Evolutionary conservation across 2,329 filamentous ascomycete species (phyloP).

Genomic region (Calonectria fujianensis): DNA sequence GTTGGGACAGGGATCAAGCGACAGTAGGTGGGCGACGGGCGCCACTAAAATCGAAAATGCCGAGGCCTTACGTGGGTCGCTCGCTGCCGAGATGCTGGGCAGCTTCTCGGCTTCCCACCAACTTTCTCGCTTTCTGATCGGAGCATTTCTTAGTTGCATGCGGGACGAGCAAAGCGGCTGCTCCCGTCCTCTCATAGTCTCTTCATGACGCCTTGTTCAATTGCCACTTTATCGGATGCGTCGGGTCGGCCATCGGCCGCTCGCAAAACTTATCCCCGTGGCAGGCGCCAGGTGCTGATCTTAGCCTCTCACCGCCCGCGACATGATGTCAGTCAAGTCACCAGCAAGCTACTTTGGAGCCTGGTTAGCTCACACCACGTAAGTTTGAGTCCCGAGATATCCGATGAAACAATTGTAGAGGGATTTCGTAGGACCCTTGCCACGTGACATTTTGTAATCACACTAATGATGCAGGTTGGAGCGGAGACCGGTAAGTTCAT

Average conservation of each 20-base stretch:
- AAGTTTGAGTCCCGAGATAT: neutral
- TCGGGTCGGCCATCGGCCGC: neutral
- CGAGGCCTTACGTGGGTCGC: neutral
- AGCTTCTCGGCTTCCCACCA: neutral
- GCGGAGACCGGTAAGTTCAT: neutral
- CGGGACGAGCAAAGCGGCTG: neutral
- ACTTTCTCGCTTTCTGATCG: too few species aligned
- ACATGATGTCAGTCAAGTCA: neutral
- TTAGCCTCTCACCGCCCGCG: neutral
- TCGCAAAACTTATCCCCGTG: neutral
- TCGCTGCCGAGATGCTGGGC: neutral
- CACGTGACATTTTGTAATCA: neutral
- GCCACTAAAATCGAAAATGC: neutral
- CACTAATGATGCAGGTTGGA: neutral
- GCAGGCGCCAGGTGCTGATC: neutral
- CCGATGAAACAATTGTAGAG: neutral
- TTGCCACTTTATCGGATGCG: neutral
- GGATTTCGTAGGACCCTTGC: neutral
- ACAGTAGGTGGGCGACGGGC: neutral
- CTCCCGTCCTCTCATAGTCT: neutral
- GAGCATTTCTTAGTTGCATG: neutral
- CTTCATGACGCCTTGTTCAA: neutral
- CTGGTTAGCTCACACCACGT: neutral
- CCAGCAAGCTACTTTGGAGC: neutral
- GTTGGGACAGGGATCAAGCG: neutral